These are phyloP conservation scores for Boletus vinaceobasis DNA, from an alignment of 768 basidiomycete species.

Conservation along the genomic window DNA sequence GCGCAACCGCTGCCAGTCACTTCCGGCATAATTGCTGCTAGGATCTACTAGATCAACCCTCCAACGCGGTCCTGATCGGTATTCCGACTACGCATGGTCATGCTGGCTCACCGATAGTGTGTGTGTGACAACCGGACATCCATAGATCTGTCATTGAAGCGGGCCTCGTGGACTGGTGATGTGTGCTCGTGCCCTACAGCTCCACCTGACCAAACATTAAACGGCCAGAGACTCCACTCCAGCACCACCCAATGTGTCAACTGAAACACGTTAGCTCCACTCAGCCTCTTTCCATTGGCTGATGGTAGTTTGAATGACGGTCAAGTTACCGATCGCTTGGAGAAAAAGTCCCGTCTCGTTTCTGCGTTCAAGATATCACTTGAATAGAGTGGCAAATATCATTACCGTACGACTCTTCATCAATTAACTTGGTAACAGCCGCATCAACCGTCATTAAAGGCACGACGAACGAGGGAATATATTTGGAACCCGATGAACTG, in stretches of 20 bases:
- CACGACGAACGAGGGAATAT: background rate
- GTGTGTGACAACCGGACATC: background rate
- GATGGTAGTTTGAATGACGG: background rate
- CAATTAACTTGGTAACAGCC: background rate
- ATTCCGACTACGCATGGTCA: background rate
- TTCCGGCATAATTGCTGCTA: slow-evolving; percentile 4
- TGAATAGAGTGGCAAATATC: background rate
- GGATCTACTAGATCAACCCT: slow-evolving; percentile 1
- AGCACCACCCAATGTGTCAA: slow-evolving; percentile 4
- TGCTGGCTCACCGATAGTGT: background rate
- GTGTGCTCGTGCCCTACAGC: background rate
- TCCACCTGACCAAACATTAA: slow-evolving; percentile 12
- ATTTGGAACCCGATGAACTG: background rate
- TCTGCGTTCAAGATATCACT: background rate
- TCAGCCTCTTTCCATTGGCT: slow-evolving; percentile 4
- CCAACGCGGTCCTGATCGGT: background rate
- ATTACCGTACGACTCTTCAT: background rate
- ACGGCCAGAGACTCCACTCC: background rate
- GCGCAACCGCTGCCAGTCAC: slow-evolving; percentile 11
- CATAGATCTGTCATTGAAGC: background rate
- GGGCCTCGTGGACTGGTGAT: background rate
- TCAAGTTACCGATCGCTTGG: background rate
- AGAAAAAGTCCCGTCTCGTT: background rate
- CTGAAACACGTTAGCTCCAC: slow-evolving; percentile 27
- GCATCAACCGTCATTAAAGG: background rate